phyloP scores from a whole-genome alignment of 2,329 filamentous ascomycete species.

The Scedosporium boydii region DNA sequence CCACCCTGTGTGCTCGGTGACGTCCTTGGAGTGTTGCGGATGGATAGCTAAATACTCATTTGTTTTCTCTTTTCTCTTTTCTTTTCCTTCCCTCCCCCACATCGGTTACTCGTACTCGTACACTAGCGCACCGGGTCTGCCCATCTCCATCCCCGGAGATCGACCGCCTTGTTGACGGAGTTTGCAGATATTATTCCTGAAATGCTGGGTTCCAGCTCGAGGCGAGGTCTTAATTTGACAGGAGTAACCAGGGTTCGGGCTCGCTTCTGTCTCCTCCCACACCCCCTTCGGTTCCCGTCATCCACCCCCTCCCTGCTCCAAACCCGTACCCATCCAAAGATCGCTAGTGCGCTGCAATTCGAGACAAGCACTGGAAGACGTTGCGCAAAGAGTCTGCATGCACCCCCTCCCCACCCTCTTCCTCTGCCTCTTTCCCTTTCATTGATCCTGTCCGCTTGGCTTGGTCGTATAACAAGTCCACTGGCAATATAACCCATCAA shows the following conservation, averaged over 20 bases:
- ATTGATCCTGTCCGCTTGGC: background rate
- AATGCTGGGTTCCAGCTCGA: background rate
- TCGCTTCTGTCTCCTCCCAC: background rate
- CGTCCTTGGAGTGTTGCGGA: no score
- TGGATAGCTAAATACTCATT: no score
- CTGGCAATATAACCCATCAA: background rate
- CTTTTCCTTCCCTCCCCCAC: background rate
- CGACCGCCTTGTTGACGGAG: background rate
- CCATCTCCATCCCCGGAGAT: background rate
- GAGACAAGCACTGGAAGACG: background rate
- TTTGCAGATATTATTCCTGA: no score
- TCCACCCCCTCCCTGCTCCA: background rate
- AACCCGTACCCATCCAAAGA: background rate
- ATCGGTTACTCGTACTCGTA: background rate
- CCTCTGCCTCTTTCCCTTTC: background rate
- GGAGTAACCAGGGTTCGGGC: background rate
- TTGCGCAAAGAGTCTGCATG: background rate
- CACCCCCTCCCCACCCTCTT: background rate
- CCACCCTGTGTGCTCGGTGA: background rate
- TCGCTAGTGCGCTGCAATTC: background rate
- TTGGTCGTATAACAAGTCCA: background rate
- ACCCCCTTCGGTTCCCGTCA: background rate
- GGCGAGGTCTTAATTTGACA: background rate
- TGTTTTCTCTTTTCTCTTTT: background rate
- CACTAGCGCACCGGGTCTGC: background rate